phyloP scores from a whole-genome alignment of 2,329 filamentous ascomycete species.

The Torrubiella hemipterigena region DNA sequence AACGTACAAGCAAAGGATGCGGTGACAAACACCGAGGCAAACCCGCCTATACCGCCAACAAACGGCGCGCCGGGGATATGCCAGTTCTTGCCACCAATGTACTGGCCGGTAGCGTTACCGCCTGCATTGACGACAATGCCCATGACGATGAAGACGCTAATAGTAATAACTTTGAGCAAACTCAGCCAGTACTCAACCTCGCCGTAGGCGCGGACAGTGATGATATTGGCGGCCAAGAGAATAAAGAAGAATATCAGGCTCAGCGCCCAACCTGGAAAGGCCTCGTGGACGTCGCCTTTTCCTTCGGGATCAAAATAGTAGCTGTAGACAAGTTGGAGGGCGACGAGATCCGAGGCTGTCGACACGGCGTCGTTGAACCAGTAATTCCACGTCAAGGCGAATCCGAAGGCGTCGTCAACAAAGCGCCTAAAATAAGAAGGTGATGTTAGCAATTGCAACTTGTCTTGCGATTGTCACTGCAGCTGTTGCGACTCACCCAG shows the following conservation, averaged over 20 bases:
- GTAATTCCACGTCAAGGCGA: slow-evolving; percentile 46
- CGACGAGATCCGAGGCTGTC: slow-evolving; percentile 45
- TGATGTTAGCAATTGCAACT: background rate
- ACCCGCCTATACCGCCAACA: slow-evolving; percentile 52
- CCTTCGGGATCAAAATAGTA: too few species aligned
- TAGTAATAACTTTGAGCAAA: slow-evolving; percentile 39
- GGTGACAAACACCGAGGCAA: slow-evolving; percentile 45
- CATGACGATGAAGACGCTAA: slow-evolving; percentile 49
- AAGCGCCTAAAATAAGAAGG: slow-evolving; percentile 22
- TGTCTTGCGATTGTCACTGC: background rate
- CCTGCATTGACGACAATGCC: slow-evolving; percentile 42
- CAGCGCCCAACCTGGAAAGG: slow-evolving; percentile 51
- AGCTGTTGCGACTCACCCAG: slow-evolving; percentile 31
- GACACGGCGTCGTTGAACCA: slow-evolving; percentile 53
- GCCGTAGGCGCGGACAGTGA: slow-evolving; percentile 21
- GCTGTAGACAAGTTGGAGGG: slow-evolving; percentile 37
- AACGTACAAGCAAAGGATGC: slow-evolving; percentile 48
- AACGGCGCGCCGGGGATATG: slow-evolving; percentile 49
- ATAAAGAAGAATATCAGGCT: slow-evolving; percentile 49
- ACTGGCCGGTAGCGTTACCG: slow-evolving; percentile 37
- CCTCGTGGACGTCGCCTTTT: too few species aligned
- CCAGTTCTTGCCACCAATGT: slow-evolving; percentile 49
- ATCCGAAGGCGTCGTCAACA: slow-evolving; percentile 41
- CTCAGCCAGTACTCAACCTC: slow-evolving; percentile 44
- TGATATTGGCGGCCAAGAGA: slow-evolving; percentile 30